Percentiles rank a stretch among this genome's conserved stretches.
Conservation (phyloP, 192 early-diverging fungal genomes). For the Coemansia sp. region DNA sequence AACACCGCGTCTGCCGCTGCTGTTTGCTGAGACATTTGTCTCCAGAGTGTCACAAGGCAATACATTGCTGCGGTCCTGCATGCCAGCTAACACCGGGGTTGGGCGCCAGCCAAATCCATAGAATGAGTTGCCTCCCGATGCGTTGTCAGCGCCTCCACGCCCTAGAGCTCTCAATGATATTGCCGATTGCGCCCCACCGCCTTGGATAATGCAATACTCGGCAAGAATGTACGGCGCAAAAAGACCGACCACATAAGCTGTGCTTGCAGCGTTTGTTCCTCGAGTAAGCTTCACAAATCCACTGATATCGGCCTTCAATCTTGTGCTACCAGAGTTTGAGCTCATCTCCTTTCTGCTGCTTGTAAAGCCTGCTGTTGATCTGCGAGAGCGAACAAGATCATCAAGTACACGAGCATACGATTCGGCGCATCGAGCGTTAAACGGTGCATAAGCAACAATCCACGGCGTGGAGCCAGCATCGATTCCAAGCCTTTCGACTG, state of each 20-base stretch:
- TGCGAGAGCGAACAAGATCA: conserved; percentile 28
- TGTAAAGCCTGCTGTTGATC: not conserved
- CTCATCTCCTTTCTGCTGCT: not conserved
- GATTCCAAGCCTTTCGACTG: conserved; percentile 2
- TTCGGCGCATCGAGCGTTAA: conserved; percentile 35
- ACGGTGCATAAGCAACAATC: conserved; percentile 38
- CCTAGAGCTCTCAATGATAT: not conserved
- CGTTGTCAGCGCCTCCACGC: not conserved
- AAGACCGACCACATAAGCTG: conserved; percentile 23
- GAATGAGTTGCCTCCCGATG: conserved; percentile 9
- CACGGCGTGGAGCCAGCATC: conserved; percentile 29
- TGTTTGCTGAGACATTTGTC: not conserved
- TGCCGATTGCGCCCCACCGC: conserved; percentile 20
- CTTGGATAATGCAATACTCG: conserved; percentile 53
- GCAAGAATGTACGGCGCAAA: conserved; percentile 39
- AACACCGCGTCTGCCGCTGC: conserved; percentile 2
- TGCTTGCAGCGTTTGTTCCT: conserved; percentile 42
- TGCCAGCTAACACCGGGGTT: conserved; percentile 10
- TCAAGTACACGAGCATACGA: conserved; percentile 37
- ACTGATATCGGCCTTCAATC: not conserved
- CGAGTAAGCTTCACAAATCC: conserved; percentile 36
- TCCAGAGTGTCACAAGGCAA: not conserved
- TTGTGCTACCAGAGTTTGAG: not conserved
- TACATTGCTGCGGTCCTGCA: not conserved
- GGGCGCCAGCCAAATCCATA: conserved; percentile 41